Evolutionary conservation across 208 protist genomes (phyloP).

Genomic region (Strigomonas galati): DNA sequence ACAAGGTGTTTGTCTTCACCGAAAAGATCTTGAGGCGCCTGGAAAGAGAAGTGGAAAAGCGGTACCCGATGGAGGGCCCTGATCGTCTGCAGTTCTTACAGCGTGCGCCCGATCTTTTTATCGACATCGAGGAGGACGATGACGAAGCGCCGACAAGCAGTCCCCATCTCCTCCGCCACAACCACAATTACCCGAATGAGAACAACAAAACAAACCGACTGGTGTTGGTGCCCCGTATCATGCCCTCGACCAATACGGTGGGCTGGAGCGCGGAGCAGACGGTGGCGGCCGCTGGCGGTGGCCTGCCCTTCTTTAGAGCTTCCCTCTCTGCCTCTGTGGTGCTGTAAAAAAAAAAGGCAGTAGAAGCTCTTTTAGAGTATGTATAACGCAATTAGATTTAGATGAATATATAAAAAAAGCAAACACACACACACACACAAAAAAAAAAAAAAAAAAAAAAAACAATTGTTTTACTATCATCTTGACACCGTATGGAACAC

Average conservation of each 20-base stretch:
- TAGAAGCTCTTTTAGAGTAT: no score
- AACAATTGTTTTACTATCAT: neutral
- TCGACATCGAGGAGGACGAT: conserved; percentile 14
- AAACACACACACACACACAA: no score
- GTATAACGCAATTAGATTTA: no score
- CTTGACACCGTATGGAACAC: no score
- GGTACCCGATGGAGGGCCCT: conserved; percentile 56
- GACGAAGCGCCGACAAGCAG: neutral
- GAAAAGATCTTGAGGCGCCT: neutral
- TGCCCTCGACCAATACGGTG: conserved; percentile 36
- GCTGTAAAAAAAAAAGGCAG: conserved; percentile 7
- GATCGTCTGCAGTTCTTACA: conserved; percentile 57
- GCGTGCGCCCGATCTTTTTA: conserved; percentile 76
- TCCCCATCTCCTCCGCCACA: no score
- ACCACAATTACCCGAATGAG: no score
- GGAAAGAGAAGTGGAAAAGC: conserved; percentile 30
- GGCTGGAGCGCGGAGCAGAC: conserved; percentile 74
- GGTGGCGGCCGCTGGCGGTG: conserved; percentile 31
- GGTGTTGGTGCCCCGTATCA: conserved; percentile 53
- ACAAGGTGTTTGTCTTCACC: neutral
- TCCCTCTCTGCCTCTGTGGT: conserved; percentile 77
- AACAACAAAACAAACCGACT: neutral
- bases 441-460: conserved; percentile 11
- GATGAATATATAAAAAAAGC: no score
- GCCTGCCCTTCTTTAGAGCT: conserved; percentile 35